phyloP scores from a whole-genome alignment of 1,284 basidiomycete genomes.

The Ustilago sp. region DNA sequence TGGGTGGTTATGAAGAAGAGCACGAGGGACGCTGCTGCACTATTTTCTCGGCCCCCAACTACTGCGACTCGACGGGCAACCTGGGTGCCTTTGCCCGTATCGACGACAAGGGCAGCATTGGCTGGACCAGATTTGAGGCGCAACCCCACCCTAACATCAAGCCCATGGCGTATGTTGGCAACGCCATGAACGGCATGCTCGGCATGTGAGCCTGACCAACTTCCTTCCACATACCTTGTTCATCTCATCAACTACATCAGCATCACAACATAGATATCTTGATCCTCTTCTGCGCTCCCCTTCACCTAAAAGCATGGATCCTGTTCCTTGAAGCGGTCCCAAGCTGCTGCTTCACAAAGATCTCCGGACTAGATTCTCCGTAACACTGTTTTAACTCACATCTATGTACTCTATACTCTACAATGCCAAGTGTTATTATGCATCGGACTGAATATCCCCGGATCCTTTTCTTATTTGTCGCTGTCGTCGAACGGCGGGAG shows the following conservation, averaged over 20 bases:
- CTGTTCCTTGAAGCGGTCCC: background rate
- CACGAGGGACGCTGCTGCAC: conserved; percentile 90
- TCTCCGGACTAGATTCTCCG: background rate
- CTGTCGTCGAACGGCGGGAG: conserved; percentile 58
- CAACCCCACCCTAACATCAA: conserved; percentile 87
- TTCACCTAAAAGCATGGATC: conserved; percentile 10
- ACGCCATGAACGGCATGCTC: conserved; percentile 60
- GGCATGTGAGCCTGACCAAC: conserved; percentile 20
- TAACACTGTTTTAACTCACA: background rate
- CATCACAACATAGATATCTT: conserved; percentile 4
- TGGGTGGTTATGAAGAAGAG: conserved; percentile 86
- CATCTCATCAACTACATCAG: background rate
- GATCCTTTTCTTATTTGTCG: background rate
- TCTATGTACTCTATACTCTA: conserved; percentile 21
- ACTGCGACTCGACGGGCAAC: conserved; percentile 70
- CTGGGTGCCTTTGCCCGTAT: conserved; percentile 74
- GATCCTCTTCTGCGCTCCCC: background rate
- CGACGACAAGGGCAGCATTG: conserved; percentile 79
- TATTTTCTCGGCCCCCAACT: conserved; percentile 72
- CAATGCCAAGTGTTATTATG: background rate
- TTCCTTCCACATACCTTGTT: background rate
- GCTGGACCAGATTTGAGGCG: conserved; percentile 84
- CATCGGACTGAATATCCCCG: background rate
- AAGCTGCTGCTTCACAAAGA: background rate
- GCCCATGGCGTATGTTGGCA: conserved; percentile 84